Conservation (phyloP, 441 rosid species). For the Brassica hybrid region DNA sequence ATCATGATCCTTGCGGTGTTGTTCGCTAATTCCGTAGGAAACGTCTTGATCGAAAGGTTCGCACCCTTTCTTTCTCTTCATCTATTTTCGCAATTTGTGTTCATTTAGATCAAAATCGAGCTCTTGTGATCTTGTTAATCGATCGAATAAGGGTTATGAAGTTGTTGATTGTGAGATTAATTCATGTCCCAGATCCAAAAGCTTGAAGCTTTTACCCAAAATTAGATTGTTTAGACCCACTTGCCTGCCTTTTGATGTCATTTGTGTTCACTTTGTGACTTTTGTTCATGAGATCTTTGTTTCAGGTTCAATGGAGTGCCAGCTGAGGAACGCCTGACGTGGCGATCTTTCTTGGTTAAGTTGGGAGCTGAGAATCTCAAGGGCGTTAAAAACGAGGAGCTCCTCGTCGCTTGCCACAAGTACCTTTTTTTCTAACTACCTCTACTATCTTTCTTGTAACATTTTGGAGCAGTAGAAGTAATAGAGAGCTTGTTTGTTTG, state of each 20-base stretch:
- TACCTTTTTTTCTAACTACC: too few species aligned
- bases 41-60: slow-evolving; percentile 82
- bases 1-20: slow-evolving; percentile 83
- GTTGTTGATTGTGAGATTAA: slow-evolving; percentile 16
- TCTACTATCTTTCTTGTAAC: neutral
- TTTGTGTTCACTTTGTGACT: too few species aligned
- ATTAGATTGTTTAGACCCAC: neutral
- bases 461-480: neutral
- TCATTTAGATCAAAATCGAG: too few species aligned
- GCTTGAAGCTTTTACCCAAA: neutral
- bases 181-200: neutral
- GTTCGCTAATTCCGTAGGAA: slow-evolving; percentile 85
- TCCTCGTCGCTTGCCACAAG: slow-evolving; percentile 97
- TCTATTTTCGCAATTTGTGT: too few species aligned
- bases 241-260: neutral
- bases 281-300: slow-evolving; percentile 4
- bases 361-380: slow-evolving; percentile 93
- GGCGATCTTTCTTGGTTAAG: slow-evolving; percentile 93
- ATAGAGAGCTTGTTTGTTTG: slow-evolving; percentile 7
- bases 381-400: slow-evolving; percentile 92
- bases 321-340: slow-evolving; percentile 86
- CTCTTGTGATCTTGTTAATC: neutral
- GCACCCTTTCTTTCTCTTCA: too few species aligned
- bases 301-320: slow-evolving; percentile 94
- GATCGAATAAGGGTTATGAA: too few species aligned